Evolutionary conservation across 345 rosid genomes (phyloP).

Genomic region (Punica granatum): DNA sequence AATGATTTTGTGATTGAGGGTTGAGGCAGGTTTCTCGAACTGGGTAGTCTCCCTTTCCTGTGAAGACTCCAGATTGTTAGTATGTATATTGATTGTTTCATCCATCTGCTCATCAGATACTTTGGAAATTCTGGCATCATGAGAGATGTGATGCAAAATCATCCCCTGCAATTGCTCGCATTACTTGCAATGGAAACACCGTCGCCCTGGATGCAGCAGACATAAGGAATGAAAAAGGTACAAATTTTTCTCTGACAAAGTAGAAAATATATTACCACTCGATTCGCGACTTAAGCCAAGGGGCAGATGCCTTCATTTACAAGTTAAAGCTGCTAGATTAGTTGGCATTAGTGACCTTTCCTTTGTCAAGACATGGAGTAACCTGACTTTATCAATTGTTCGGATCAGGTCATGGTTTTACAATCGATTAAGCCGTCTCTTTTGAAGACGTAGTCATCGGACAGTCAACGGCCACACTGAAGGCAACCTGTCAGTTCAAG

Average conservation of each 20-base stretch:
- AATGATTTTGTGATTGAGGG: constrained; percentile 43
- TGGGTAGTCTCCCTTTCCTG: neutral
- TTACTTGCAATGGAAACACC: constrained; percentile 50
- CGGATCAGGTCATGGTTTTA: constrained; percentile 39
- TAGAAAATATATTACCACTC: too few species aligned
- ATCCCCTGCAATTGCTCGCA: constrained; percentile 42
- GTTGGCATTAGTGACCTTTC: neutral
- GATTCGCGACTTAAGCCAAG: too few species aligned
- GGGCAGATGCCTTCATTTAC: too few species aligned
- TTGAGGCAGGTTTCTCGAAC: constrained; percentile 34
- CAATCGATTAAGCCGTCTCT: constrained; percentile 33
- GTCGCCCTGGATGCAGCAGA: constrained; percentile 48
- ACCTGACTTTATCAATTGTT: neutral
- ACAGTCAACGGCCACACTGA: constrained; percentile 30
- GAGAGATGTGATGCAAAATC: constrained; percentile 46
- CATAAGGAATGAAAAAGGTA: constrained; percentile 46
- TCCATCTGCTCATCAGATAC: constrained; percentile 20
- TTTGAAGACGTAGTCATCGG: constrained; percentile 41
- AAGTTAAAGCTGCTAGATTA: too few species aligned
- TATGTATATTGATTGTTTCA: neutral
- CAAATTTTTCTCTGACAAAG: neutral
- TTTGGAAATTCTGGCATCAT: constrained; percentile 42
- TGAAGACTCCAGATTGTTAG: neutral
- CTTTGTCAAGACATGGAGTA: too few species aligned
- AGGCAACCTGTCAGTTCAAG: constrained; percentile 24